These are phyloP conservation scores for Ophiocordyceps unilateralis DNA, from an alignment of 2,329 filamentous ascomycete genomes.

Conservation along the genomic window DNA sequence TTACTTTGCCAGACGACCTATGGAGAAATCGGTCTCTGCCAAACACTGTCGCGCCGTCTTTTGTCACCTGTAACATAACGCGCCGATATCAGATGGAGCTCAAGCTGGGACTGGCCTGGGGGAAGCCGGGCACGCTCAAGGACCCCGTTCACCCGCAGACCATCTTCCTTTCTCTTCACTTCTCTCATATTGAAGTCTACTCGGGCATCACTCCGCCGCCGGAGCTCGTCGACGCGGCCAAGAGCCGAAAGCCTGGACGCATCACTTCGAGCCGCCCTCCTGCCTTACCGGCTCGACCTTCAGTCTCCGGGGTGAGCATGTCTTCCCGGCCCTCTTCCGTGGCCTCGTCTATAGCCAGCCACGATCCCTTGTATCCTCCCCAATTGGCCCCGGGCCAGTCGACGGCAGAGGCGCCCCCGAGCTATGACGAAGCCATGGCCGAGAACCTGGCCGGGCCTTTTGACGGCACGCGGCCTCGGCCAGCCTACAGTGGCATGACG, in stretches of 20 bases:
- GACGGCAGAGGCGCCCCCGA: conserved; percentile 58
- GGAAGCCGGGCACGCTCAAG: conserved; percentile 27
- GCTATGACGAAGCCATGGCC: conserved; percentile 86
- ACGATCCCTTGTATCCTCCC: conserved; percentile 40
- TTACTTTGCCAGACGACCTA: conserved; percentile 48
- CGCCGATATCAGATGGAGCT: conserved; percentile 74
- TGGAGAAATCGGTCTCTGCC: conserved; percentile 63
- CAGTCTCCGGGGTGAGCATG: conserved; percentile 6
- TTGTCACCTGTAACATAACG: conserved; percentile 74
- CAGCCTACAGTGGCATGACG: conserved; percentile 49
- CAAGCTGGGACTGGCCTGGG: conserved; percentile 61
- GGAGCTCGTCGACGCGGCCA: conserved; percentile 49
- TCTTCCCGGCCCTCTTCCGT: conserved; percentile 6
- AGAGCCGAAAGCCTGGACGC: conserved; percentile 19
- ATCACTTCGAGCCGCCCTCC: conserved; percentile 17
- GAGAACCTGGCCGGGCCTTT: conserved; percentile 54
- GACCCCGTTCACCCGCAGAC: conserved; percentile 37
- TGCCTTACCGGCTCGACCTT: conserved; percentile 8
- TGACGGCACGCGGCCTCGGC: conserved; percentile 40
- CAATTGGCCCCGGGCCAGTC: conserved; percentile 29
- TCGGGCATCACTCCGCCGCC: conserved; percentile 74
- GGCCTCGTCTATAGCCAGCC: conserved; percentile 11
- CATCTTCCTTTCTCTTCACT: conserved; percentile 60
- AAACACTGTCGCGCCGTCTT: conserved; percentile 73
- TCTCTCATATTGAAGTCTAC: conserved; percentile 60